Percentiles rank a stretch among this genome's conserved stretches.
Conservation (phyloP, 345 rosid genomes). For the Camelina laxa region DNA sequence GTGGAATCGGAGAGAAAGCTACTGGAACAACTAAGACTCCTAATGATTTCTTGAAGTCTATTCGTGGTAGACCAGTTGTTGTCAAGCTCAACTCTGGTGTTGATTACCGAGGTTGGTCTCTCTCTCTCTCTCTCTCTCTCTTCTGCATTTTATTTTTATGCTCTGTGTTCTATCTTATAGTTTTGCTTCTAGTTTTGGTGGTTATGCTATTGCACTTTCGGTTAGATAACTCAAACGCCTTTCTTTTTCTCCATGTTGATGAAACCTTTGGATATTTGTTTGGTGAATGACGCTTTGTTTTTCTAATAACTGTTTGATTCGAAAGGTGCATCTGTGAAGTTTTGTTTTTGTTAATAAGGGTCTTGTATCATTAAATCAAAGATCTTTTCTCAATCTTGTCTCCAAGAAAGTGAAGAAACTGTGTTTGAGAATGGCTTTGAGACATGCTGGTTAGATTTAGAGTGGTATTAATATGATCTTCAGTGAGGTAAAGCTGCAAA, state of each 20-base stretch:
- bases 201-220: neutral
- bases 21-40: conserved; percentile 55
- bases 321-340: too few species aligned
- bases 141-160: conserved; percentile 2
- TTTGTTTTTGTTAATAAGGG: too few species aligned
- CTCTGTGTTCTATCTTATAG: neutral
- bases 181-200: neutral
- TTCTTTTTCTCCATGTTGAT: neutral
- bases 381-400: too few species aligned
- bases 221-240: neutral
- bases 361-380: too few species aligned
- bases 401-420: conserved; percentile 2
- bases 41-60: conserved; percentile 77
- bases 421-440: neutral
- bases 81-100: conserved; percentile 87
- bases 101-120: conserved; percentile 68
- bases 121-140: too few species aligned
- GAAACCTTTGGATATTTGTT: neutral
- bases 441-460: neutral
- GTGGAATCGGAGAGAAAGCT: conserved; percentile 58
- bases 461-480: conserved; percentile 55
- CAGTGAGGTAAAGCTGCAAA: conserved; percentile 60
- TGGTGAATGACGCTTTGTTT: too few species aligned
- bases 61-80: conserved; percentile 82
- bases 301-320: too few species aligned